phyloP scores from a whole-genome alignment of 2,329 filamentous ascomycete genomes.

The Zymoseptoria passerinii region DNA sequence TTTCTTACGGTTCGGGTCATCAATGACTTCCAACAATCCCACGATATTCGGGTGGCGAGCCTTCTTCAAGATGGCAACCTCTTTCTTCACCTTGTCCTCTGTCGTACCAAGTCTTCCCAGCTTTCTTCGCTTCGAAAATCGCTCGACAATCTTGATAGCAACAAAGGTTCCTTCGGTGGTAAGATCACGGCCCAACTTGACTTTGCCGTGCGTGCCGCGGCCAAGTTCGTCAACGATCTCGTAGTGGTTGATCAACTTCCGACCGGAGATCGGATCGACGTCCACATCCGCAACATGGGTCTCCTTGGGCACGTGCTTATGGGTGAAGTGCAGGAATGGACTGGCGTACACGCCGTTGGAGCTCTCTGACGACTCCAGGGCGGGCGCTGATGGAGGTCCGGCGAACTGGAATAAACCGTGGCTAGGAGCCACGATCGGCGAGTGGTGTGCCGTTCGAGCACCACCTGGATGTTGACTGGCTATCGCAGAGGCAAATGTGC shows the following conservation, averaged over 20 bases:
- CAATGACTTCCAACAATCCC: conserved; percentile 89
- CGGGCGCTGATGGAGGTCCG: conserved; percentile 23
- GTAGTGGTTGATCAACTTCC: conserved; percentile 96
- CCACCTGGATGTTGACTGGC: conserved; percentile 34
- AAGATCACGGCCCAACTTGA: conserved; percentile 83
- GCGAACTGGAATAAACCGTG: conserved; percentile 37
- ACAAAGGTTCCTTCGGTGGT: conserved; percentile 61
- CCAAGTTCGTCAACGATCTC: conserved; percentile 95
- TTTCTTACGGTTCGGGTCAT: conserved; percentile 91
- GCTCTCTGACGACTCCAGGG: conserved; percentile 26
- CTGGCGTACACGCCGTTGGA: conserved; percentile 38
- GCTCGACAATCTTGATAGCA: conserved; percentile 96
- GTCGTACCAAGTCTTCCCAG: conserved; percentile 67
- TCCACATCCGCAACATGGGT: conserved; percentile 90
- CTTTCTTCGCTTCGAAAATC: conserved; percentile 85
- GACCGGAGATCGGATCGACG: conserved; percentile 76
- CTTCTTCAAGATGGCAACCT: conserved; percentile 97
- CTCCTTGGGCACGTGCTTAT: conserved; percentile 43
- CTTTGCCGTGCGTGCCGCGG: conserved; percentile 92
- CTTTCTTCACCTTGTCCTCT: conserved; percentile 80
- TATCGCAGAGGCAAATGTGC: conserved; percentile 34
- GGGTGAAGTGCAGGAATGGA: conserved; percentile 43
- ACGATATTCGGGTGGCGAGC: conserved; percentile 97
- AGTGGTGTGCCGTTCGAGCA: conserved; percentile 38
- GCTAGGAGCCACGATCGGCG: conserved; percentile 38